Evolutionary conservation across 139 green algal species (phyloP), one percentile per base, ranked within the genome.

Genomic region (Micractinium sp.): DNA sequence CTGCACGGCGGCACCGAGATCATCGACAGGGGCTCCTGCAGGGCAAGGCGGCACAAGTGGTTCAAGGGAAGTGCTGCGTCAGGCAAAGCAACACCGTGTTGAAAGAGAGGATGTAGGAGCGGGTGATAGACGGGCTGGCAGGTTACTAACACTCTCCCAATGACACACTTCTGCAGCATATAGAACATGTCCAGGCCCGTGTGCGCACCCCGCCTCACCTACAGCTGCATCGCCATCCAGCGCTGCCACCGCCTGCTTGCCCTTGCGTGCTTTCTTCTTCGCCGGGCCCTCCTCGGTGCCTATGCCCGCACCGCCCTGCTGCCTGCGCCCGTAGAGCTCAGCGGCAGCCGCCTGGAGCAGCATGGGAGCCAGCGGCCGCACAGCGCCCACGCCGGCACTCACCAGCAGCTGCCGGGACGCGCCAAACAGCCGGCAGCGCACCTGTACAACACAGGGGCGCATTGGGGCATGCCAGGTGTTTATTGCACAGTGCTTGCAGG

Each of bases 261-360:
- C 39, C 33, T 82, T 78, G 18, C 81, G 88, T 2, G 75, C 77
- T 53, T 92, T 93, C 88, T 93, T 93, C 12, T 79, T 41, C 7
- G 31, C n/a, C 13, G 61, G 85, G 3, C 78, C 86, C 33, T 87
- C 75, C 2, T 18, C 61, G 19, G 56, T 56, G 22, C 31, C 67
- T 14, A 73, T 81, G 25, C 14, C 79, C 35, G 27, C 9, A 33
- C 85, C 39, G 27, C 22, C 36, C 29, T 63, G 38, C 19, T 20
- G 67, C 80, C 56, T 61, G 19, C 66, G 71, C n/a, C 92, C 93
- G 79, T 95, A 96, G 75, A 96, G 82, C 87, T 96, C 93, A 1
- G 87, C 77, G 0, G 91, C 36, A 0, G 91, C 74, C 31, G 73
- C 88, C 0, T 80, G 81, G 14, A 91, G n/a, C 39, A 89, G 82